A percentile compares a stretch with the other conserved stretches of the same genome.
These are phyloP conservation scores for Bryum argenteum DNA, from an alignment of 225 moss, liverwort and hornwort species.

Conservation along the genomic window DNA sequence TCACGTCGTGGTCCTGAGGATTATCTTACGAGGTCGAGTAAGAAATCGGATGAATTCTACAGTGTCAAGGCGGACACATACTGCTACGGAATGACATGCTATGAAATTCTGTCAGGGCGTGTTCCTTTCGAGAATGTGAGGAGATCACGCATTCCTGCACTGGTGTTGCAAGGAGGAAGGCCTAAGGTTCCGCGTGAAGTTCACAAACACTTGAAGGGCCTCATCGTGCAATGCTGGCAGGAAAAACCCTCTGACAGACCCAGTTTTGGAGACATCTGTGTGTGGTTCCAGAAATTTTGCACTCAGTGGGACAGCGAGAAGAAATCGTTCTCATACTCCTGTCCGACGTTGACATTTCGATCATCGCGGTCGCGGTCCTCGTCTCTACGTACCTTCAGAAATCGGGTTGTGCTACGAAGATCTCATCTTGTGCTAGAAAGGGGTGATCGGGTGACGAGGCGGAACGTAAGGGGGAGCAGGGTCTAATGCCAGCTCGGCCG, in stretches of 20 bases:
- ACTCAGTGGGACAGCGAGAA: too few species aligned
- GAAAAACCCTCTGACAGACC: not conserved
- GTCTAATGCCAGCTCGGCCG: too few species aligned
- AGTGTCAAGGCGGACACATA: not conserved
- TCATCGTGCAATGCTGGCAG: rapidly evolving
- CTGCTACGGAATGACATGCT: conserved; percentile 19
- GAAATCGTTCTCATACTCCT: too few species aligned
- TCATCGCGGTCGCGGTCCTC: too few species aligned
- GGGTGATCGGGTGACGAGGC: too few species aligned
- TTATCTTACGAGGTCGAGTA: too few species aligned
- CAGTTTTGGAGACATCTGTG: not conserved
- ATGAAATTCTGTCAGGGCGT: not conserved
- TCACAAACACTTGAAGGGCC: rapidly evolving
- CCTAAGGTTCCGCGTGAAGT: not conserved
- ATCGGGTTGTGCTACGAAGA: too few species aligned
- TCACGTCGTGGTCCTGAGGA: too few species aligned
- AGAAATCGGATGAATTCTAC: not conserved
- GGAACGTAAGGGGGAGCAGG: too few species aligned
- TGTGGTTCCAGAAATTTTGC: not conserved
- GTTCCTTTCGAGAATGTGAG: not conserved
- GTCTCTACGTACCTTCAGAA: too few species aligned
- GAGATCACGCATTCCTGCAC: not conserved
- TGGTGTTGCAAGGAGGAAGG: not conserved
- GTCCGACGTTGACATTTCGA: too few species aligned
- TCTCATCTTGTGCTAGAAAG: too few species aligned